These are phyloP conservation scores for Uromyces viciae-fabae DNA, from an alignment of 1,284 basidiomycete genomes.

Conservation along the genomic window DNA sequence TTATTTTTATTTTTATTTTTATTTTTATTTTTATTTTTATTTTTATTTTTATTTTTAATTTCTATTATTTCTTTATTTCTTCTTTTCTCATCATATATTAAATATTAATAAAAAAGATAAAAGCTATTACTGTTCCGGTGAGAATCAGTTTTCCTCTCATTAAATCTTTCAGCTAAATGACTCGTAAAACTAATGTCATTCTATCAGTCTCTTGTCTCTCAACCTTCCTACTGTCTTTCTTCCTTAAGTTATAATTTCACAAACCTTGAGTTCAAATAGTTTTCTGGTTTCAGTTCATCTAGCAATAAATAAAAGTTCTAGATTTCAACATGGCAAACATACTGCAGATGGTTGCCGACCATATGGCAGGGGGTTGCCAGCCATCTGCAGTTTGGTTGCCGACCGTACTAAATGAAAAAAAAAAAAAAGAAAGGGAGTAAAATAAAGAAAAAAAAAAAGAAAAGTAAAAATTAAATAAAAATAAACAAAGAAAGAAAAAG, in stretches of 20 bases:
- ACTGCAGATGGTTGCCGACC: no score
- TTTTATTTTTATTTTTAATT: neutral
- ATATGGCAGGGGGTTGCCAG: no score
- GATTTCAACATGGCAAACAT: no score
- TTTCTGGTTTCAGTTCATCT: no score
- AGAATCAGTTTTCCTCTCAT: no score
- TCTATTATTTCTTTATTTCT: slow-evolving; percentile 9
- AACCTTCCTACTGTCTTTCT: neutral
- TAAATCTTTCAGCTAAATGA: no score
- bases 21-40: neutral
- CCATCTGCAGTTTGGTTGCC: no score
- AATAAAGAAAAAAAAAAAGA: neutral
- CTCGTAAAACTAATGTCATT: no score
- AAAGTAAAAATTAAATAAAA: slow-evolving; percentile 3
- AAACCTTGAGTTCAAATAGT: no score
- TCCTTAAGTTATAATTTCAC: neutral
- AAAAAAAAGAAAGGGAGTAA: slow-evolving; percentile 51
- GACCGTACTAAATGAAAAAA: slow-evolving; percentile 64
- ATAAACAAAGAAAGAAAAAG: neutral
- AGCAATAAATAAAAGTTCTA: no score
- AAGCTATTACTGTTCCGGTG: no score
- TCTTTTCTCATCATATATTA: neutral
- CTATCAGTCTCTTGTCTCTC: neutral
- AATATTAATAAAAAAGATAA: no score
- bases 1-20: neutral